phyloP scores from a whole-genome alignment of 192 early-diverging fungal species.

The Pilaira anomala region DNA sequence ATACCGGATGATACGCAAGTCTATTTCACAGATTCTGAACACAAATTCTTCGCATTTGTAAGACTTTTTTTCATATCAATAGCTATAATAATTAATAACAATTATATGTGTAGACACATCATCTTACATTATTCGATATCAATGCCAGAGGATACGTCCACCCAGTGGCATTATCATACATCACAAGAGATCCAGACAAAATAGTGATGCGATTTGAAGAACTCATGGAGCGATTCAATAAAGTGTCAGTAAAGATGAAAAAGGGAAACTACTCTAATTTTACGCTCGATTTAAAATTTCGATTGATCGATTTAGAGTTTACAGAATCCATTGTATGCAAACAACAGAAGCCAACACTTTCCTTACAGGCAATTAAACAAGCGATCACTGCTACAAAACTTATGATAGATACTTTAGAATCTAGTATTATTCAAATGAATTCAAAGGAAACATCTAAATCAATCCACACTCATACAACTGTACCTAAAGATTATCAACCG shows the following conservation, averaged over 20 bases:
- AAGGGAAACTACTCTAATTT: conserved; percentile 51
- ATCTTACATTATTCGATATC: conserved; percentile 53
- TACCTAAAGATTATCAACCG: conserved; percentile 21
- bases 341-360: conserved; percentile 13
- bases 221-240: conserved; percentile 41
- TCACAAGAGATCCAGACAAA: conserved; percentile 47
- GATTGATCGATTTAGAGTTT: conserved; percentile 47
- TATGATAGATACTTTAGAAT: conserved; percentile 32
- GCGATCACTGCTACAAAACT: conserved; percentile 19
- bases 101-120: conserved; percentile 40
- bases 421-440: conserved; percentile 4
- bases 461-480: background rate
- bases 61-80: conserved; percentile 18
- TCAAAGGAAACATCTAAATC: background rate
- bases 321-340: conserved; percentile 18
- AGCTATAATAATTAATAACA: no score
- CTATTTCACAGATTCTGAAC: conserved; percentile 45
- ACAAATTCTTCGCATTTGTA: conserved; percentile 52
- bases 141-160: conserved; percentile 52
- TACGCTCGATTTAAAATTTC: conserved; percentile 42
- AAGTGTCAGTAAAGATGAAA: conserved; percentile 45
- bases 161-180: conserved; percentile 47
- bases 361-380: conserved; percentile 27
- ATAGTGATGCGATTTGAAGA: conserved; percentile 43
- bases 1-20: conserved; percentile 55